Evolutionary conservation across 306 rosid species (phyloP).

Genomic region (Vigna nakashimae): DNA sequence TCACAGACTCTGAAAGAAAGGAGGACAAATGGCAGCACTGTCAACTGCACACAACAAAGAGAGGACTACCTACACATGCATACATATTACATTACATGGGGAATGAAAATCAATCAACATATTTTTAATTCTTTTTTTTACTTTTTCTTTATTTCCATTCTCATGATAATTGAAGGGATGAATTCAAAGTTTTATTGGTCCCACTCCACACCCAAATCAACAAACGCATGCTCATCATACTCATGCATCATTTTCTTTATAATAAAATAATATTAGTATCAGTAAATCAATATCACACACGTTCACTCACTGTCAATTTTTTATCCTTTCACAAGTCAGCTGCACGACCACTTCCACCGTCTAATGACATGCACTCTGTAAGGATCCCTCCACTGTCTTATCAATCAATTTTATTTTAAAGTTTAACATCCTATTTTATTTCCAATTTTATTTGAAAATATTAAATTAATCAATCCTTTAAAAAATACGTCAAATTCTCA

Average conservation of each 20-base stretch:
- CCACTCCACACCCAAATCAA: slow-evolving; percentile 20
- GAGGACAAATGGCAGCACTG: slow-evolving; percentile 51
- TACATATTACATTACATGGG: too few relatives aligned
- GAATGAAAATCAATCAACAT: too few relatives aligned
- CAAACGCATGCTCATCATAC: not conserved
- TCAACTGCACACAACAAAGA: not conserved
- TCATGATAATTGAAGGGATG: too few relatives aligned
- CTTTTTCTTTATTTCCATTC: too few relatives aligned
- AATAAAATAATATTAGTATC: not conserved
- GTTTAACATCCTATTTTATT: too few relatives aligned
- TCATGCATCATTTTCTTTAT: not conserved
- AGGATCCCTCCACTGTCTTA: not conserved
- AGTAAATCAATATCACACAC: not conserved
- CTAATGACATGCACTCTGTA: slow-evolving; percentile 42
- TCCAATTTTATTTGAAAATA: too few relatives aligned
- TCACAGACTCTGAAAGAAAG: slow-evolving; percentile 7
- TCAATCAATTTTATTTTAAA: not conserved
- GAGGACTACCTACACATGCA: too few relatives aligned
- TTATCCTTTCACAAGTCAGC: slow-evolving; percentile 51
- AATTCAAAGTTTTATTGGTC: not conserved
- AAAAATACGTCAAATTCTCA: too few relatives aligned
- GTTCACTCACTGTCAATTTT: slow-evolving; percentile 25
- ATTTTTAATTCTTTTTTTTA: too few relatives aligned
- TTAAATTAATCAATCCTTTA: too few relatives aligned
- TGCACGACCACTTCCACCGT: slow-evolving; percentile 52